phyloP scores from a whole-genome alignment of 192 early-diverging fungal species.

The Backusella parvicylindrica region DNA sequence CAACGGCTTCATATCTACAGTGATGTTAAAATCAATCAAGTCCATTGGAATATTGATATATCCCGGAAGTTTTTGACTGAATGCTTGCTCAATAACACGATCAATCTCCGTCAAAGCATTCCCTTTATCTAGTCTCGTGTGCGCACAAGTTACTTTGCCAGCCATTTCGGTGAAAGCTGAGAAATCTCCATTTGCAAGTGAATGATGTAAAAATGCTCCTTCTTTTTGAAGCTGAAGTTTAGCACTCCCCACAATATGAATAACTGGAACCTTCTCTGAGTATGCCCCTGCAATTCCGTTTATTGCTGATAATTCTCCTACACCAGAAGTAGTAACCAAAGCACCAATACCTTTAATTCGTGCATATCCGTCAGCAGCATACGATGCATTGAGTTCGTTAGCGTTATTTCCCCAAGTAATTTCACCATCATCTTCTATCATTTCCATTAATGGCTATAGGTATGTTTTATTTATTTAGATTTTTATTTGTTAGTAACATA shows the following conservation, averaged over 20 bases:
- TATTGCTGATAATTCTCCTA: constrained; percentile 39
- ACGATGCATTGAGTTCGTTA: constrained; percentile 42
- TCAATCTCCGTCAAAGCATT: constrained; percentile 41
- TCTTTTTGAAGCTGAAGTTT: constrained; percentile 34
- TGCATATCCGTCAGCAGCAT: constrained; percentile 52
- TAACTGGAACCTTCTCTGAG: constrained; percentile 44
- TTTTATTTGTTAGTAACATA: neutral
- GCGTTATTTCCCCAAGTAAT: constrained; percentile 42
- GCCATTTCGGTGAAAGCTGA: constrained; percentile 40
- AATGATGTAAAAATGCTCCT: constrained; percentile 43
- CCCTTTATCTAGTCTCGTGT: constrained; percentile 19
- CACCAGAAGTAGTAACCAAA: constrained; percentile 45
- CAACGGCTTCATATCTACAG: constrained; percentile 18
- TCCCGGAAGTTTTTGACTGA: neutral
- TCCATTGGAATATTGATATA: constrained; percentile 46
- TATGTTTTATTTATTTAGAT: neutral
- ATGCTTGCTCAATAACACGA: constrained; percentile 20
- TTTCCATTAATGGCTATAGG: constrained; percentile 14
- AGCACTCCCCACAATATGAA: constrained; percentile 49
- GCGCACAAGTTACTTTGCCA: constrained; percentile 36
- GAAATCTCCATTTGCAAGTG: constrained; percentile 48
- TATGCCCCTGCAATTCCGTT: constrained; percentile 46
- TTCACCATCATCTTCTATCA: constrained; percentile 35
- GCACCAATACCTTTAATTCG: constrained; percentile 37
- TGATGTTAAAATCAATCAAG: constrained; percentile 21